Conservation (phyloP, 2,329 filamentous ascomycete genomes). For the Ophiostoma angusticollis region DNA sequence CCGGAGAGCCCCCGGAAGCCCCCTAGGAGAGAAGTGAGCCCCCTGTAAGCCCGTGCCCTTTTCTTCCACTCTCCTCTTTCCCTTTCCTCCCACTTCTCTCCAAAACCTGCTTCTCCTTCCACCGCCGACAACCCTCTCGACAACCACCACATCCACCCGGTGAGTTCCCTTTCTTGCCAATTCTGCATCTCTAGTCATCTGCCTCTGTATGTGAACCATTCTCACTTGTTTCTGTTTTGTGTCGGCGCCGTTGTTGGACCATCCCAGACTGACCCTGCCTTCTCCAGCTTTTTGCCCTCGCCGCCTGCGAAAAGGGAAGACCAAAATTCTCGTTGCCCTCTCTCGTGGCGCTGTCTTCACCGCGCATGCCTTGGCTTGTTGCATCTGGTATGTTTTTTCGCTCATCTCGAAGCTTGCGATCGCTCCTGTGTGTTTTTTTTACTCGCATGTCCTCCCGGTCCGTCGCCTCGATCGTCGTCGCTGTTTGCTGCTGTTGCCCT, state of each 20-base stretch:
- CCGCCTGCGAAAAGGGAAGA: constrained; percentile 1
- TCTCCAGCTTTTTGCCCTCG: not conserved
- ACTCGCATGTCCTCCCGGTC: not conserved
- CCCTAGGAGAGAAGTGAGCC: too few relatives aligned
- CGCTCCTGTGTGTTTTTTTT: constrained; percentile 6
- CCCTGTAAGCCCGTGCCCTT: not conserved
- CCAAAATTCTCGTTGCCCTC: constrained; percentile 4
- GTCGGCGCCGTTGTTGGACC: not conserved
- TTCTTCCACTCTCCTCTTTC: not conserved
- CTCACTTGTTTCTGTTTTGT: not conserved
- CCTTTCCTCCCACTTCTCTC: not conserved
- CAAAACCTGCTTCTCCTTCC: not conserved
- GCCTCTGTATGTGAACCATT: not conserved
- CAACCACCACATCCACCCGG: constrained; percentile 3
- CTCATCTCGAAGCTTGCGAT: constrained; percentile 10
- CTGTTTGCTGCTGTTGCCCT: constrained; percentile 1
- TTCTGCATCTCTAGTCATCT: constrained; percentile 4
- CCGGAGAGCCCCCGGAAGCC: constrained; percentile 2
- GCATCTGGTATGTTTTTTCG: constrained; percentile 12
- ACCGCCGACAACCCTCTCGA: not conserved
- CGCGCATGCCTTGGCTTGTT: constrained; percentile 7
- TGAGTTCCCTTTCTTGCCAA: constrained; percentile 2
- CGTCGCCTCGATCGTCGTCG: not conserved
- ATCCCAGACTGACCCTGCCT: constrained; percentile 2
- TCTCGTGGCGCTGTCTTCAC: constrained; percentile 1